Evolutionary conservation across 768 basidiomycete genomes (phyloP), one percentile per base, ranked within the genome.

Genomic region (Dacryopinax spathularia): DNA sequence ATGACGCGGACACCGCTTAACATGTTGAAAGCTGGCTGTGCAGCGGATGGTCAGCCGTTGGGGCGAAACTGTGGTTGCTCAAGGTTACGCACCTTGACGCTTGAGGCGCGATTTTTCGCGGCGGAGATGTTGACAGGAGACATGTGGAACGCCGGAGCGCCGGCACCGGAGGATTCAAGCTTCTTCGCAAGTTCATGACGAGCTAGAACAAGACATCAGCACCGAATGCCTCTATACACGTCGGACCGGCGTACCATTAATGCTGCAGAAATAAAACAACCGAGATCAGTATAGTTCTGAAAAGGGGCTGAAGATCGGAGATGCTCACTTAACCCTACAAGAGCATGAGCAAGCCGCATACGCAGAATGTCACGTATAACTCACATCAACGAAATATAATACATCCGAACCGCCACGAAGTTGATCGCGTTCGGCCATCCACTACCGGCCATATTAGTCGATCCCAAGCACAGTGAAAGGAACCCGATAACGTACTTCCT

Each of bases 371-470:
- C 10, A 5, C 29, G 5, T 9, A 3, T 56, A 18, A 56, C 48
- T 56, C 48, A 56, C 48, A 56, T 56, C 6, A 56, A 29, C 10
- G 48, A 56, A 20, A 56, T 56, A 31, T 27, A 56, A 29, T 56
- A 56, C 48, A 56, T 56, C 13, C 48, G 48, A 6, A 56, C 48
- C 9, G 48, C 48, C 3, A 56, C 48, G 29, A 56, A 56, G 29
- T 56, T 56, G 25, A 56, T 56, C 5, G 48, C 48, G 18, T 56
- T 56, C 48, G 48, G 48, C 48, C 48, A 56, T 13, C 48, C 48
- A 29, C 48, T 56, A 18, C 13, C 10, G 2, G 5, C 2, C 25
- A 25, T 27, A 22, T 56, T 9, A 56, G n/a, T n/a, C n/a, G 48
- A 56, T 29, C 10, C 25, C 5, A 10, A 56, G 4, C 13, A 12